Percentiles rank a stretch among this genome's conserved stretches.
Conservation (phyloP, 2,329 filamentous ascomycete species). For the Stemphylium beticola region DNA sequence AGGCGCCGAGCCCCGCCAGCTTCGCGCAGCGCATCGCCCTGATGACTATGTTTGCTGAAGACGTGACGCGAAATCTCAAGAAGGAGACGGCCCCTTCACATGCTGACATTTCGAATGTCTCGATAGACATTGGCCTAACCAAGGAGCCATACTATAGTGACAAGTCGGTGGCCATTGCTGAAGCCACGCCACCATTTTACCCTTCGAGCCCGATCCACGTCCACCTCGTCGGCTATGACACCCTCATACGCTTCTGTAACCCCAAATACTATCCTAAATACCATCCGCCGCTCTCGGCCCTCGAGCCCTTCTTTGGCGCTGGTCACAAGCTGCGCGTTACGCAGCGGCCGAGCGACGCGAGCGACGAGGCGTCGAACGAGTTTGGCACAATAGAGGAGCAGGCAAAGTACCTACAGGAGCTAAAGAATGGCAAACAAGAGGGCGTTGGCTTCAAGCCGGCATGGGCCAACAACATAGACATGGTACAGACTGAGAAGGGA, state of each 20-base stretch:
- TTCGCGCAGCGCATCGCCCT: constrained; percentile 72
- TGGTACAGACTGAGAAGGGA: constrained; percentile 61
- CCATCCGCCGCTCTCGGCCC: constrained; percentile 57
- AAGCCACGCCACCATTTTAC: constrained; percentile 44
- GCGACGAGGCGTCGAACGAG: constrained; percentile 53
- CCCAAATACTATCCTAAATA: constrained; percentile 70
- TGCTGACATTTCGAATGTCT: constrained; percentile 25
- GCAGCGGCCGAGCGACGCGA: constrained; percentile 58
- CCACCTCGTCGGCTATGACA: constrained; percentile 78
- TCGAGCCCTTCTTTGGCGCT: constrained; percentile 67
- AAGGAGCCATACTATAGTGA: constrained; percentile 76
- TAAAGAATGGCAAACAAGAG: constrained; percentile 58
- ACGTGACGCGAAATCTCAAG: constrained; percentile 49
- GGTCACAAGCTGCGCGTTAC: constrained; percentile 68
- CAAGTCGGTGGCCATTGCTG: constrained; percentile 68
- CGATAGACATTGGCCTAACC: constrained; percentile 72
- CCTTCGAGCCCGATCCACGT: constrained; percentile 58
- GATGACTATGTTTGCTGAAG: constrained; percentile 72
- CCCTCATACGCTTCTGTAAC: constrained; percentile 72
- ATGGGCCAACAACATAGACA: constrained; percentile 67
- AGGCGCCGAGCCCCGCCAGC: constrained; percentile 68
- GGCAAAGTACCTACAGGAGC: constrained; percentile 57
- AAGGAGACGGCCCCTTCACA: constrained; percentile 2
- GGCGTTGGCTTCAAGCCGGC: constrained; percentile 60
- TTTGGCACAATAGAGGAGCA: constrained; percentile 66